phyloP scores from a whole-genome alignment of 345 rosid species.

The Brassica nigra region DNA sequence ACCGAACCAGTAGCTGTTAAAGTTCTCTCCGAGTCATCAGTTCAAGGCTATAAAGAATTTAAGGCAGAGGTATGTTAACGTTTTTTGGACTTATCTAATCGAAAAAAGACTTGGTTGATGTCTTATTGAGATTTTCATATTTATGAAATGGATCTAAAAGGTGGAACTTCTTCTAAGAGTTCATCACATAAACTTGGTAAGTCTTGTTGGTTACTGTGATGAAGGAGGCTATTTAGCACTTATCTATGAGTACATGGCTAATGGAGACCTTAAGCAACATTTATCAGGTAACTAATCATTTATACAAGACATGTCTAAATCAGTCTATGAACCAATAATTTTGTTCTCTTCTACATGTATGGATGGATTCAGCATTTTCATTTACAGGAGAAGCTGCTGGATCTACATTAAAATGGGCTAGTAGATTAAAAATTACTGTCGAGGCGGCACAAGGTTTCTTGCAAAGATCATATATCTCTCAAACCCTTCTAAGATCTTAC shows the following conservation, averaged over 20 bases:
- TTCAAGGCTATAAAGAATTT: constrained; percentile 48
- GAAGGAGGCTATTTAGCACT: constrained; percentile 45
- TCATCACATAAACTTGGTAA: constrained; percentile 11
- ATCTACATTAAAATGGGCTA: constrained; percentile 27
- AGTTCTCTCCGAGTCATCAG: constrained; percentile 45
- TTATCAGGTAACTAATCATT: constrained; percentile 28
- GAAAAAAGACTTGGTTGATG: background rate
- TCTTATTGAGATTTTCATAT: background rate
- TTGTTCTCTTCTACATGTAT: background rate
- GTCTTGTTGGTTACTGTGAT: constrained; percentile 26
- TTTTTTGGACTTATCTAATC: background rate
- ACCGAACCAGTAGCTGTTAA: constrained; percentile 47
- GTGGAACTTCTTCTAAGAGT: constrained; percentile 48
- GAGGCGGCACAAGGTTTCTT: constrained; percentile 37
- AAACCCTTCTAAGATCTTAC: too few relatives aligned
- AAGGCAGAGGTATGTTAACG: constrained; percentile 41
- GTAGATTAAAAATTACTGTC: constrained; percentile 25
- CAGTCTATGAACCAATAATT: background rate
- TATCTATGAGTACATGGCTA: constrained; percentile 50
- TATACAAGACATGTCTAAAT: background rate
- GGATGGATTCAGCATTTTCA: background rate
- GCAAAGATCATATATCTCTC: background rate
- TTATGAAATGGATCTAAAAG: constrained; percentile 7
- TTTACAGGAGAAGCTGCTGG: constrained; percentile 19
- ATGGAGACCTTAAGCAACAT: constrained; percentile 39